These are phyloP conservation scores for Pseudogymnoascus sp. DNA, from an alignment of 2,329 filamentous ascomycete genomes.

Conservation along the genomic window DNA sequence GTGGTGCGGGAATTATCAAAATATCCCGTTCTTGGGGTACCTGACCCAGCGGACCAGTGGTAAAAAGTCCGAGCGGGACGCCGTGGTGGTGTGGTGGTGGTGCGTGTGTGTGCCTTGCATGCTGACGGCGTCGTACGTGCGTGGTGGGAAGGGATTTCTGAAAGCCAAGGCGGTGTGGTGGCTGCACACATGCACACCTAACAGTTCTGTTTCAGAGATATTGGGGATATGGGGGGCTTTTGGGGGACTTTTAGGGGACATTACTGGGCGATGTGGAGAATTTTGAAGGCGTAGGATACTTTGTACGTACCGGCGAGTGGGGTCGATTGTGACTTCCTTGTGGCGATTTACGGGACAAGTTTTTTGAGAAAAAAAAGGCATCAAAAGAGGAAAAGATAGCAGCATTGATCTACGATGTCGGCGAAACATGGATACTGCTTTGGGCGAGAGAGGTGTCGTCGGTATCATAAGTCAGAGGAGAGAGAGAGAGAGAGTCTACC, in stretches of 20 bases:
- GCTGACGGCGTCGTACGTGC: neutral
- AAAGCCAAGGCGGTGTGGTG: neutral
- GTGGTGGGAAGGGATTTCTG: neutral
- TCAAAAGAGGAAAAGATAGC: neutral
- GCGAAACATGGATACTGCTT: neutral
- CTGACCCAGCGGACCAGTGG: neutral
- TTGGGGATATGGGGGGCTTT: neutral
- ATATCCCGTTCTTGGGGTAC: neutral
- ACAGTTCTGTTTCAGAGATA: neutral
- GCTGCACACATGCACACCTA: neutral
- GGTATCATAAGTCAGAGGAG: neutral
- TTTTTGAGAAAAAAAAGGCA: neutral
- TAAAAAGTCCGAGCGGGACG: neutral
- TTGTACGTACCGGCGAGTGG: neutral
- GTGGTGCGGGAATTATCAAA: neutral
- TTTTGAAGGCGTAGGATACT: neutral
- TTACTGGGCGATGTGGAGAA: neutral
- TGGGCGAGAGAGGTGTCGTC: neutral
- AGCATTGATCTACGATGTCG: neutral
- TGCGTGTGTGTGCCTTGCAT: neutral
- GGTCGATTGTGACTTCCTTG: neutral
- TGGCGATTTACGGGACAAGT: neutral
- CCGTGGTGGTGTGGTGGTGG: too few species aligned
- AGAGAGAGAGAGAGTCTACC: neutral
- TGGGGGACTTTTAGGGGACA: neutral